These are phyloP conservation scores for Russula dissimulans DNA, from an alignment of 768 basidiomycete species.

Conservation along the genomic window DNA sequence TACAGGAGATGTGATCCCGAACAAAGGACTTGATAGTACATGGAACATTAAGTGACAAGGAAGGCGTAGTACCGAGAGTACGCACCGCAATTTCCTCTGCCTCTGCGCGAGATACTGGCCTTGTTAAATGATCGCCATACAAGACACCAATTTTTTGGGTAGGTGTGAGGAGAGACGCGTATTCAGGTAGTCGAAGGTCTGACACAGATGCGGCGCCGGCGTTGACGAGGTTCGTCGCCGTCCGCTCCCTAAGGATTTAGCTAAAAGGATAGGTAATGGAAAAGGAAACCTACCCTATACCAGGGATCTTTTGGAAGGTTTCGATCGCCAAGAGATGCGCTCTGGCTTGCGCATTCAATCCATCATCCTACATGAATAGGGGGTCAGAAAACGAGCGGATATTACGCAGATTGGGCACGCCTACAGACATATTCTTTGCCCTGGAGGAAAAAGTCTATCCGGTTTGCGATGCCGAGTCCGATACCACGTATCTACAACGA, in stretches of 20 bases:
- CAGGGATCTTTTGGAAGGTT: constrained; percentile 32
- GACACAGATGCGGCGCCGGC: constrained; percentile 40
- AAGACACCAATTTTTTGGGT: constrained; percentile 32
- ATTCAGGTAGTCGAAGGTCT: constrained; percentile 33
- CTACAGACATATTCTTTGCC: constrained; percentile 18
- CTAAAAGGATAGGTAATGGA: not conserved
- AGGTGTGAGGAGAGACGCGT: constrained; percentile 30
- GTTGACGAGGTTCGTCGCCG: constrained; percentile 38
- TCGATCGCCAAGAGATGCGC: constrained; percentile 24
- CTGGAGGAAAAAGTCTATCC: constrained; percentile 18
- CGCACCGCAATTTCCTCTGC: constrained; percentile 40
- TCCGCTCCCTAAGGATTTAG: constrained; percentile 12
- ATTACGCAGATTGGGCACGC: constrained; percentile 1
- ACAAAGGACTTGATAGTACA: constrained; percentile 37
- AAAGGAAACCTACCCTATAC: constrained; percentile 38
- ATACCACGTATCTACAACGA: constrained; percentile 15
- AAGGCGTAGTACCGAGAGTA: not conserved
- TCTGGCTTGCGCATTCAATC: constrained; percentile 22
- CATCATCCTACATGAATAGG: constrained; percentile 6
- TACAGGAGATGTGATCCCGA: constrained; percentile 35
- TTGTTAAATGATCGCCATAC: constrained; percentile 34
- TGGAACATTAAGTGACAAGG: not conserved
- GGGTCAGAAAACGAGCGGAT: not conserved
- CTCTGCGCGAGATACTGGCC: constrained; percentile 31
- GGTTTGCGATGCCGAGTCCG: constrained; percentile 17